These are phyloP conservation scores for Yamadazyma sp. DNA, from an alignment of 805 yeast genomes.

Conservation along the genomic window DNA sequence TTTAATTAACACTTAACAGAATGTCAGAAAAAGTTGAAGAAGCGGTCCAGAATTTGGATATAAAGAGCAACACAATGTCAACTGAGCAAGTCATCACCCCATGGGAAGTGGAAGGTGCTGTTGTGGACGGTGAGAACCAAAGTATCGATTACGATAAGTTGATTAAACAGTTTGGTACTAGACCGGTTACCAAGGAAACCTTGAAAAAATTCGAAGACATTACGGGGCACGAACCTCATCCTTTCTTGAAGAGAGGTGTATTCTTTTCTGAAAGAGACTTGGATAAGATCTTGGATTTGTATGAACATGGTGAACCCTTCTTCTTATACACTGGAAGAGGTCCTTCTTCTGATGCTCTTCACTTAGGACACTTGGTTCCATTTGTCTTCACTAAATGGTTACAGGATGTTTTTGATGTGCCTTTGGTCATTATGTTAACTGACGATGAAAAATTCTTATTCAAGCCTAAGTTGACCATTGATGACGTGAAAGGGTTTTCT, in stretches of 20 bases:
- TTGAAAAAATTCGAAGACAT: conserved; percentile 71
- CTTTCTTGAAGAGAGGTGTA: conserved; percentile 82
- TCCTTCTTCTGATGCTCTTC: conserved; percentile 92
- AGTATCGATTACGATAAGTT: conserved; percentile 90
- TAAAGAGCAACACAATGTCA: conserved; percentile 5
- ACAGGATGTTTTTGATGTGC: conserved; percentile 96
- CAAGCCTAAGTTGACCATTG: conserved; percentile 85
- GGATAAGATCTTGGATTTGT: conserved; percentile 72
- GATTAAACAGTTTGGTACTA: conserved; percentile 85
- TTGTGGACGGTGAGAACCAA: conserved; percentile 89
- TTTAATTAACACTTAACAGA: neutral
- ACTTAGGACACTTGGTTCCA: conserved; percentile 95
- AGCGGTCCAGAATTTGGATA: conserved; percentile 12
- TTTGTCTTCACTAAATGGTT: conserved; percentile 96
- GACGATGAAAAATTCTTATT: conserved; percentile 97
- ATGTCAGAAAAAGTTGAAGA: conserved; percentile 8
- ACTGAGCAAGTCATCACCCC: conserved; percentile 65
- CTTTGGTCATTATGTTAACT: conserved; percentile 88
- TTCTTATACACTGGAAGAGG: conserved; percentile 97
- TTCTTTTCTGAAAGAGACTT: conserved; percentile 92
- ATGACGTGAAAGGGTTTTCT: conserved; percentile 81
- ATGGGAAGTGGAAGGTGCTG: conserved; percentile 99
- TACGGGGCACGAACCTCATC: conserved; percentile 92
- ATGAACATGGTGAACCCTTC: conserved; percentile 94
- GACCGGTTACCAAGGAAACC: conserved; percentile 64